These are phyloP conservation scores for Leucaena leucocephala DNA, from an alignment of 306 rosid species.

Conservation along the genomic window DNA sequence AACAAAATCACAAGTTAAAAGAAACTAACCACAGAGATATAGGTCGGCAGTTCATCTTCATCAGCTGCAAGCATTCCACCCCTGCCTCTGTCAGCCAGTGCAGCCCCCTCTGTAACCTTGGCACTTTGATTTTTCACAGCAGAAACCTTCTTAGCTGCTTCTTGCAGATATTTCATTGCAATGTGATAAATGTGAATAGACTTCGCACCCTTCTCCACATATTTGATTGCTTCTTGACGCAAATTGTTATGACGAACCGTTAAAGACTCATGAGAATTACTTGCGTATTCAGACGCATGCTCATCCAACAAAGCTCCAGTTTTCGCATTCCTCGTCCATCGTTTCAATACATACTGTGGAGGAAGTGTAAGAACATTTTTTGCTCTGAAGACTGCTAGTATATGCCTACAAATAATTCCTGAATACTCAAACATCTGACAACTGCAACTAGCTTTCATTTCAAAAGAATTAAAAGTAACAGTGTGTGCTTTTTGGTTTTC, in stretches of 20 bases:
- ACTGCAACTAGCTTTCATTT: conserved; percentile 83
- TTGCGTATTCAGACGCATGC: conserved; percentile 52
- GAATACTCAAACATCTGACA: conserved; percentile 89
- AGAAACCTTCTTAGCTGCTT: conserved; percentile 76
- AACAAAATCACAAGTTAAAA: conserved; percentile 30
- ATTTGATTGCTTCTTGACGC: conserved; percentile 86
- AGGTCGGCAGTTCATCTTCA: conserved; percentile 47
- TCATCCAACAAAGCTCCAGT: conserved; percentile 60
- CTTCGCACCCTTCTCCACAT: conserved; percentile 91
- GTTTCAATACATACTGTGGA: conserved; percentile 73
- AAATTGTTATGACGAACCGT: conserved; percentile 70
- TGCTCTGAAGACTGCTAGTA: conserved; percentile 80
- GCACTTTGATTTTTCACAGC: conserved; percentile 51
- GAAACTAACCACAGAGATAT: conserved; percentile 64
- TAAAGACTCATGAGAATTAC: conserved; percentile 56
- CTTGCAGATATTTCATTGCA: conserved; percentile 83
- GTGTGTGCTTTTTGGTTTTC: conserved; percentile 70
- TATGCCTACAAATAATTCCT: conserved; percentile 87
- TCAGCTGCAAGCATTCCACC: conserved; percentile 57
- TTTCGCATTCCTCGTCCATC: conserved; percentile 89
- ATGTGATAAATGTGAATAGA: conserved; percentile 77
- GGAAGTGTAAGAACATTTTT: conserved; percentile 90
- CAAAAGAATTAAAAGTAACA: conserved; percentile 67
- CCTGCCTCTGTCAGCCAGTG: conserved; percentile 59
- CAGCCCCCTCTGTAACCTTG: conserved; percentile 48